Conservation (phyloP, 2,329 filamentous ascomycete genomes). For the Cladosporium colombiae region DNA sequence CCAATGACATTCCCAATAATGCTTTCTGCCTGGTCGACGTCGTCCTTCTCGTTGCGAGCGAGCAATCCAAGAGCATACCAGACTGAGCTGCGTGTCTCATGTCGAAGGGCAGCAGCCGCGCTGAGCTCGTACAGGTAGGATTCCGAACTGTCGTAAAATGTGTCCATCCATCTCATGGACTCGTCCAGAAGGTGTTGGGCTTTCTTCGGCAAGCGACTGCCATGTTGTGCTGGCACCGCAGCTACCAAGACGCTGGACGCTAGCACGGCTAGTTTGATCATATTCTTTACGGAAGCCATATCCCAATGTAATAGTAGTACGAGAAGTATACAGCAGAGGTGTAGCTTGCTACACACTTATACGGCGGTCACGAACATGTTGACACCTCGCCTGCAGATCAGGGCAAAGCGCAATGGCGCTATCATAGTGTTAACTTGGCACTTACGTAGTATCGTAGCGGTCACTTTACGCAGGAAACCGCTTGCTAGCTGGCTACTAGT, state of each 20-base stretch:
- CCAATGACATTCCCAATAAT: conserved; percentile 57
- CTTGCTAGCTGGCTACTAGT: not conserved
- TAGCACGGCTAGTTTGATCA: not conserved
- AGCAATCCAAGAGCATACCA: conserved; percentile 63
- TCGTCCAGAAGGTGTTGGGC: conserved; percentile 7
- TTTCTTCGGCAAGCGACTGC: not conserved
- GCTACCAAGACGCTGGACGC: not conserved
- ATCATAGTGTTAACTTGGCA: not conserved
- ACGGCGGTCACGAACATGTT: not conserved
- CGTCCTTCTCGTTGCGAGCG: conserved; percentile 54
- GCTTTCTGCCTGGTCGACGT: conserved; percentile 53
- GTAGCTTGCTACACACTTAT: not conserved
- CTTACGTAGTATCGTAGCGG: conserved; percentile 1
- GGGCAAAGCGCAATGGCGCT: not conserved
- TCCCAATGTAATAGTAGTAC: not conserved
- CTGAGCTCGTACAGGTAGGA: conserved; percentile 57
- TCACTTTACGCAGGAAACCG: not conserved
- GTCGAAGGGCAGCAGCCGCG: conserved; percentile 49
- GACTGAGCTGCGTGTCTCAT: conserved; percentile 58
- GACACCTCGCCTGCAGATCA: not conserved
- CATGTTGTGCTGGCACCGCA: conserved; percentile 12
- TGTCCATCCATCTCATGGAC: conserved; percentile 44
- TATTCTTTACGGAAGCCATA: not conserved
- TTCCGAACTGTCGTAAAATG: conserved; percentile 53
- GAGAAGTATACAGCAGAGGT: not conserved